Conservation (phyloP, 768 basidiomycete genomes). For the Russula emetica region DNA sequence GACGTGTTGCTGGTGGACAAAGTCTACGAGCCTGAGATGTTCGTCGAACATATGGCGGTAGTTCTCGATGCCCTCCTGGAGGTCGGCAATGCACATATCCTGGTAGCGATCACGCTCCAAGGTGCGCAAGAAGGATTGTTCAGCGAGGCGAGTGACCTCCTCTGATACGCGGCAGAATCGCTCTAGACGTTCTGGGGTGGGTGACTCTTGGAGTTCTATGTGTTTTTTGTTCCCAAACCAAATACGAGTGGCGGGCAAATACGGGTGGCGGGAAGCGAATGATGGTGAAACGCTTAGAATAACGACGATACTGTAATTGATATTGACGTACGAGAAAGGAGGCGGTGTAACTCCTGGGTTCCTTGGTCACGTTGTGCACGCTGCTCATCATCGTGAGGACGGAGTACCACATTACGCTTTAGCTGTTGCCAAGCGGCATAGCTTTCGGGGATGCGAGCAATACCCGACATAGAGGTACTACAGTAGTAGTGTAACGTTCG, state of each 20-base stretch:
- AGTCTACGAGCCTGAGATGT: conserved; percentile 1
- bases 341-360: neutral
- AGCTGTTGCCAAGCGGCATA: conserved; percentile 13
- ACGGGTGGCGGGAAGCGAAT: neutral
- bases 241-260: no score
- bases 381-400: neutral
- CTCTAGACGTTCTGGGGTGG: neutral
- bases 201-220: conserved; percentile 7
- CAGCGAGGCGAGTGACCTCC: neutral
- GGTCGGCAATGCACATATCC: neutral
- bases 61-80: neutral
- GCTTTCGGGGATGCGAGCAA: conserved; percentile 13
- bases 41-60: neutral
- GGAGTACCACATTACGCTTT: neutral
- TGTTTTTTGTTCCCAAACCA: no score
- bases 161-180: neutral
- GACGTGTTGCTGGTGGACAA: neutral
- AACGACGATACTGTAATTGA: neutral
- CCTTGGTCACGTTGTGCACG: neutral
- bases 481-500: neutral
- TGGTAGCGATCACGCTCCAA: neutral
- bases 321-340: neutral
- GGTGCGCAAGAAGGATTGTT: neutral
- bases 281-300: neutral
- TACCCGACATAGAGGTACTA: neutral